A percentile compares a stretch with the other conserved stretches of the same genome.
These are phyloP conservation scores for Pyrenochaeta sp. DNA, from an alignment of 2,329 filamentous ascomycete species.

Conservation along the genomic window DNA sequence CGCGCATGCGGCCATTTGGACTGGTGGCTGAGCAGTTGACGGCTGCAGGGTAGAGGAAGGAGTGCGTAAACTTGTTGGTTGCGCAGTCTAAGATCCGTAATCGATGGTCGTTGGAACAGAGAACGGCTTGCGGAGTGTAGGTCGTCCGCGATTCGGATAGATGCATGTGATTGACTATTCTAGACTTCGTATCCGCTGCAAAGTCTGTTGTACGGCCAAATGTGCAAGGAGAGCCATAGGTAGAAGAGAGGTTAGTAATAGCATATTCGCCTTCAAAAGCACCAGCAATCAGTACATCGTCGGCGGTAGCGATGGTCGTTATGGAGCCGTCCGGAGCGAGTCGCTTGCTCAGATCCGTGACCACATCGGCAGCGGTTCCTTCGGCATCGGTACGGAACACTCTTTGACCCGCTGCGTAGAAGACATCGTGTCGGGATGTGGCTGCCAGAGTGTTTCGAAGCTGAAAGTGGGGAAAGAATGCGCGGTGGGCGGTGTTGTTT, in stretches of 20 bases:
- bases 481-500: conserved; percentile 59
- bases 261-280: conserved; percentile 67
- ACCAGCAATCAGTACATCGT: conserved; percentile 62
- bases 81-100: conserved; percentile 64
- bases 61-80: conserved; percentile 66
- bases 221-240: conserved; percentile 43
- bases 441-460: conserved; percentile 66
- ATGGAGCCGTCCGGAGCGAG: conserved; percentile 54
- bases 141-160: conserved; percentile 58
- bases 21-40: conserved; percentile 79
- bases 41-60: conserved; percentile 66
- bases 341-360: conserved; percentile 60
- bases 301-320: conserved; percentile 61
- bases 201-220: conserved; percentile 60
- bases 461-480: conserved; percentile 66
- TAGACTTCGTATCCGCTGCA: conserved; percentile 58
- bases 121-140: conserved; percentile 60
- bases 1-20: conserved; percentile 74
- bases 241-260: conserved; percentile 53
- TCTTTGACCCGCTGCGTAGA: conserved; percentile 60
- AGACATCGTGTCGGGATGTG: conserved; percentile 63
- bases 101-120: conserved; percentile 66
- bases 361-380: conserved; percentile 50
- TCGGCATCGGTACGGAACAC: conserved; percentile 61
- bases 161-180: conserved; percentile 68